Percentiles rank a stretch among this genome's conserved stretches.
Conservation (phyloP, 352 stramenopile species). For the Globisporangium megalacanthum region DNA sequence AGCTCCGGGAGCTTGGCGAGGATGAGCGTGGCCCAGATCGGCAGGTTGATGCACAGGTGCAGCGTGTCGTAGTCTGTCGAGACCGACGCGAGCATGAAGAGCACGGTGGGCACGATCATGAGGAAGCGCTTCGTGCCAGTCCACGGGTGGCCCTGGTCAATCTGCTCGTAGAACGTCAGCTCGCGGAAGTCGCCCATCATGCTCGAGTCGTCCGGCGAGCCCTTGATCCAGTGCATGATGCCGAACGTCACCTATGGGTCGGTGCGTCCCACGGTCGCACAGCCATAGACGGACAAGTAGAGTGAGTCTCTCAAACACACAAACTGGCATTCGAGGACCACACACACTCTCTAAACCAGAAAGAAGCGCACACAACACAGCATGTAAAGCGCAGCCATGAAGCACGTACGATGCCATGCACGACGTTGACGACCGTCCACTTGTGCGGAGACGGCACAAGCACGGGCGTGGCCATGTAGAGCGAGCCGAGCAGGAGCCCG, state of each 20-base stretch:
- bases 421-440: conserved; percentile 81
- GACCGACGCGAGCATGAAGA: conserved; percentile 84
- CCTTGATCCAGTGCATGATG: conserved; percentile 96
- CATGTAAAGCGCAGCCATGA: neutral
- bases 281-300: neutral
- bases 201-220: conserved; percentile 89
- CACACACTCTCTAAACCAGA: conserved; percentile 1
- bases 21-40: conserved; percentile 89
- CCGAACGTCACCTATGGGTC: conserved; percentile 78
- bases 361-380: neutral
- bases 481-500: conserved; percentile 61
- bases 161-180: conserved; percentile 95
- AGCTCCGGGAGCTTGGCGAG: conserved; percentile 92
- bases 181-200: conserved; percentile 90
- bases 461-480: conserved; percentile 79
- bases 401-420: conserved; percentile 72
- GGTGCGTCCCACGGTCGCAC: neutral
- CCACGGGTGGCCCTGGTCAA: conserved; percentile 90
- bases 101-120: conserved; percentile 90
- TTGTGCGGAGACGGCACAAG: conserved; percentile 61
- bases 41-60: conserved; percentile 88
- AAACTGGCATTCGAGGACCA: neutral
- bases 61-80: conserved; percentile 86
- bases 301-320: neutral
- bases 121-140: conserved; percentile 93